Evolutionary conservation across 2,329 filamentous ascomycete genomes (phyloP).

Genomic region (Colletotrichum plurivorum): DNA sequence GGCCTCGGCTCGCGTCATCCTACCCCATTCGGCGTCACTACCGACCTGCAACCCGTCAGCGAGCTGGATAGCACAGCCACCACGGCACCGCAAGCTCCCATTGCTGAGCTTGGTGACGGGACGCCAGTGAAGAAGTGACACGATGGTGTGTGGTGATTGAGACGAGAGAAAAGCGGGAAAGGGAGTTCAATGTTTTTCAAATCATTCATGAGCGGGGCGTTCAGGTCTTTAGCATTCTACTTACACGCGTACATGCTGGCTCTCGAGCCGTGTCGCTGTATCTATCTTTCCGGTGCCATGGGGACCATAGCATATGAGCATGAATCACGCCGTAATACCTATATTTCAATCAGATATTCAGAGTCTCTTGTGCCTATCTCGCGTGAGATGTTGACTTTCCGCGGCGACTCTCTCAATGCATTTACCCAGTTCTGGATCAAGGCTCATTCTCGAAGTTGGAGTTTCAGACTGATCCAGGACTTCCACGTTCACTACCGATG

Average conservation of each 20-base stretch:
- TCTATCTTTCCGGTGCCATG: neutral
- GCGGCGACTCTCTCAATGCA: too few species aligned
- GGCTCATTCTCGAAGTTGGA: too few species aligned
- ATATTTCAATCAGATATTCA: too few species aligned
- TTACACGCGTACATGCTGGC: neutral
- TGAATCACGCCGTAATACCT: too few species aligned
- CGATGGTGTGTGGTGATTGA: neutral
- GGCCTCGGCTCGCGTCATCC: neutral
- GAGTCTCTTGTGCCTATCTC: too few species aligned
- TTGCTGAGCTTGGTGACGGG: conserved; percentile 29
- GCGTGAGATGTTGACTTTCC: too few species aligned
- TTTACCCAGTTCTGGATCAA: too few species aligned
- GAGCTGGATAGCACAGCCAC: conserved; percentile 28
- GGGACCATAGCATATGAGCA: too few species aligned
- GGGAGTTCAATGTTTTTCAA: neutral
- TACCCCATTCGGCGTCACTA: neutral
- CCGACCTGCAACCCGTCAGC: conserved; percentile 30
- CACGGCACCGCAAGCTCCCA: neutral
- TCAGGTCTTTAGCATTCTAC: conserved; percentile 1
- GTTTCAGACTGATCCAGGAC: too few species aligned
- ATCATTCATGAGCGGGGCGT: neutral
- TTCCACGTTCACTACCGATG: too few species aligned
- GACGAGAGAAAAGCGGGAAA: neutral
- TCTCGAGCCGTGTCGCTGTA: neutral
- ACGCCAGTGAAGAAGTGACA: neutral